These are phyloP conservation scores for Cryptococcus sp. DNA, from an alignment of 1,284 basidiomycete species.

Conservation along the genomic window DNA sequence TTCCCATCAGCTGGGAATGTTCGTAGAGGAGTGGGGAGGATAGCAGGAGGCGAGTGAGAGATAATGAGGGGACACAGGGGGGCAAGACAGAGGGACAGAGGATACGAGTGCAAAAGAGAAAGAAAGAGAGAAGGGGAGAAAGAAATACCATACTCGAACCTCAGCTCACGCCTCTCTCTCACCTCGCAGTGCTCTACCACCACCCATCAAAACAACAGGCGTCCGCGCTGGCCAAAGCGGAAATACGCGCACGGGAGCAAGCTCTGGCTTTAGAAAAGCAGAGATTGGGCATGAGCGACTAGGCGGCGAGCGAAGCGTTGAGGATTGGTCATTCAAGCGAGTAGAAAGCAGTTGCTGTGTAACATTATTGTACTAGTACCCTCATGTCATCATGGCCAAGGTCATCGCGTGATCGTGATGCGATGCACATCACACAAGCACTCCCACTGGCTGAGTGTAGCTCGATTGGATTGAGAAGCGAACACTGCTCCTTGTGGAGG, in stretches of 20 bases:
- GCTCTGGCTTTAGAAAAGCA: conserved; percentile 85
- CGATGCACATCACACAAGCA: no score
- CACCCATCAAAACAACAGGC: conserved; percentile 95
- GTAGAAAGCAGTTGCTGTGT: background rate
- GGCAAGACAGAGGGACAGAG: background rate
- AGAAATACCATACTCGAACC: background rate
- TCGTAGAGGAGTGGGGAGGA: background rate
- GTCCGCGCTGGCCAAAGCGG: conserved; percentile 80
- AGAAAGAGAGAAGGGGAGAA: background rate
- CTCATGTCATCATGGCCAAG: conserved; percentile 5
- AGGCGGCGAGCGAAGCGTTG: background rate
- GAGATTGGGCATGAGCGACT: conserved; percentile 55
- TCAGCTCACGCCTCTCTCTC: background rate
- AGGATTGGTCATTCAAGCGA: background rate
- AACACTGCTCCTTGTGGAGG: no score
- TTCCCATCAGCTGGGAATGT: background rate
- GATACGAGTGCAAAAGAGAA: background rate
- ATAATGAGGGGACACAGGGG: background rate
- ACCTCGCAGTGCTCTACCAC: conserved; percentile 79
- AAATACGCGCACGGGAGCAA: conserved; percentile 86
- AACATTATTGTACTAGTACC: conserved; percentile 1
- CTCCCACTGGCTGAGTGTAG: no score
- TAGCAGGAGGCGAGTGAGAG: background rate
- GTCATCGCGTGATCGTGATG: background rate
- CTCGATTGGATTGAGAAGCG: no score